phyloP scores from a whole-genome alignment of 73 alveolate genomes.

The Paramecium tetraurelia region DNA sequence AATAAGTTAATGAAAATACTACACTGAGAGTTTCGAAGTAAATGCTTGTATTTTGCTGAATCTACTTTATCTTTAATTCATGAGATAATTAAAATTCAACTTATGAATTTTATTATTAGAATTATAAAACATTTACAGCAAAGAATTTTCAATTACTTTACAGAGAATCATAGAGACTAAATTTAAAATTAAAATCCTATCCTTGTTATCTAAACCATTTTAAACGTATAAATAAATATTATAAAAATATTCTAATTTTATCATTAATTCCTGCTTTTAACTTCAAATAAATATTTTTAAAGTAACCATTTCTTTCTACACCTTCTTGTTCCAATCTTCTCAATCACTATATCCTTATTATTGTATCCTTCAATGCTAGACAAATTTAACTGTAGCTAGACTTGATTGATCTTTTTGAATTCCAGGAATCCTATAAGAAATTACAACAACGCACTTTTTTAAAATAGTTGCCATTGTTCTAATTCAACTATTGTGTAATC shows the following conservation, averaged over 20 bases:
- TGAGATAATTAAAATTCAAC: not conserved
- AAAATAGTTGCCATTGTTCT: too few species aligned
- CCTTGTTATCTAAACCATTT: not conserved
- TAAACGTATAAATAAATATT: not conserved
- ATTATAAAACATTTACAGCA: not conserved
- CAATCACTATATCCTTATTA: not conserved
- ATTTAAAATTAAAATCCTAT: not conserved
- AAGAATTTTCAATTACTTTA: not conserved
- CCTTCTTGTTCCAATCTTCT: not conserved
- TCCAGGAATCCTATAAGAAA: not conserved
- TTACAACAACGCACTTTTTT: not conserved
- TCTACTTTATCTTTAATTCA: not conserved
- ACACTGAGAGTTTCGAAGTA: not conserved
- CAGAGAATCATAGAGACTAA: not conserved
- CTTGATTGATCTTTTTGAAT: too few species aligned
- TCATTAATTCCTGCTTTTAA: not conserved
- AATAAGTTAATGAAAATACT: not conserved
- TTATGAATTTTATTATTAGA: not conserved
- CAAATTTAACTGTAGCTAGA: not conserved
- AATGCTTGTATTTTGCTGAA: not conserved
- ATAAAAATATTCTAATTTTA: not conserved
- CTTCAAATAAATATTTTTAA: not conserved
- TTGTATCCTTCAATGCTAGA: not conserved
- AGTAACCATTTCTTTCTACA: not conserved
- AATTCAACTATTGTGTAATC: too few species aligned